Conservation (phyloP, 2,329 filamentous ascomycete genomes). For the Talaromyces atroroseus region DNA sequence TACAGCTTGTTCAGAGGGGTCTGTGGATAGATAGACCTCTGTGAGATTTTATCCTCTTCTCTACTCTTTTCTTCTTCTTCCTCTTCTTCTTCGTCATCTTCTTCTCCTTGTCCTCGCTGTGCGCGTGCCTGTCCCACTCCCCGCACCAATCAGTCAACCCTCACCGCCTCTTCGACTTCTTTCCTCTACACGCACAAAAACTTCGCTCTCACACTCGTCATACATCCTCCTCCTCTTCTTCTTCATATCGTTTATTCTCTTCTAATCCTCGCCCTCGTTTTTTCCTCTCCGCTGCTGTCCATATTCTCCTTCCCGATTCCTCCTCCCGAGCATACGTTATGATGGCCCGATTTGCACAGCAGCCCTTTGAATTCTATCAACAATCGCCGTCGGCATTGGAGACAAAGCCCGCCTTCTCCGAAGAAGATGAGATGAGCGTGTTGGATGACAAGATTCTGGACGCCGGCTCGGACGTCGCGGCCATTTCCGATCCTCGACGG, state of each 20-base stretch:
- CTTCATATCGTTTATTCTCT: constrained; percentile 8
- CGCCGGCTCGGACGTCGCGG: constrained; percentile 45
- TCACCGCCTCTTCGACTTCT: constrained; percentile 13
- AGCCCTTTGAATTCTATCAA: constrained; percentile 40
- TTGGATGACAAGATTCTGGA: constrained; percentile 49
- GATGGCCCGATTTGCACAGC: constrained; percentile 43
- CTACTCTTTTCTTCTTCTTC: constrained; percentile 8
- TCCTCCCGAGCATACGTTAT: constrained; percentile 1
- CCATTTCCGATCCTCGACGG: constrained; percentile 39
- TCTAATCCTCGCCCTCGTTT: background rate
- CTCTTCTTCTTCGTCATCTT: constrained; percentile 5
- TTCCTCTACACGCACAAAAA: constrained; percentile 6
- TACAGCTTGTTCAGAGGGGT: background rate
- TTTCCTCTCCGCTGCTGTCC: background rate
- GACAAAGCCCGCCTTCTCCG: constrained; percentile 35
- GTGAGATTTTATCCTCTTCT: background rate
- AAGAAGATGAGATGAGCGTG: constrained; percentile 50
- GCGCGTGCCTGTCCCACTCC: constrained; percentile 12
- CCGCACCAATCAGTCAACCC: constrained; percentile 12
- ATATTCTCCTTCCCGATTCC: constrained; percentile 2
- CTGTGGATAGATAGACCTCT: background rate
- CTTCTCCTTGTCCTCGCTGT: background rate
- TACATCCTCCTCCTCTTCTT: constrained; percentile 1
- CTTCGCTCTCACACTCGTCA: too few species aligned
- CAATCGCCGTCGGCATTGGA: constrained; percentile 40